Conservation (phyloP, 2,329 filamentous ascomycete genomes). For the Hortaea werneckii region DNA sequence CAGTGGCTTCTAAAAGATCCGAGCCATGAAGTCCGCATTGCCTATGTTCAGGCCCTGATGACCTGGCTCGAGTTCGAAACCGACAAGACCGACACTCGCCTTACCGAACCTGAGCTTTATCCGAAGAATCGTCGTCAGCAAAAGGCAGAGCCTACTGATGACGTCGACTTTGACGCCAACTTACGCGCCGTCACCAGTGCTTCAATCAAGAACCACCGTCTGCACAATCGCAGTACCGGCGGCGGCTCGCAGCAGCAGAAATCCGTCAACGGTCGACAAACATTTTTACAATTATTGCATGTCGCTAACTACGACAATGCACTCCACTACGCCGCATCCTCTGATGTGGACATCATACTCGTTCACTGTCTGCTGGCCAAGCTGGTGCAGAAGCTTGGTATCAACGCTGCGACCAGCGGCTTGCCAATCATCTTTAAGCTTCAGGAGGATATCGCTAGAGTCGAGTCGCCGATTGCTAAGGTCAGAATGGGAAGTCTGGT, state of each 20-base stretch:
- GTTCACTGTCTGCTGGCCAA: conserved; percentile 67
- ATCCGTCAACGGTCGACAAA: conserved; percentile 31
- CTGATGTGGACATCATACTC: conserved; percentile 55
- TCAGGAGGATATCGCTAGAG: conserved; percentile 68
- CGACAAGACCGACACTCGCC: conserved; percentile 17
- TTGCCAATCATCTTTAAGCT: conserved; percentile 82
- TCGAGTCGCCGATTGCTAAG: conserved; percentile 58
- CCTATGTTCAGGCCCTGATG: conserved; percentile 73
- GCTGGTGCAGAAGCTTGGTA: conserved; percentile 65
- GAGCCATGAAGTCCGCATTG: conserved; percentile 66
- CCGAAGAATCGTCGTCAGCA: conserved; percentile 24
- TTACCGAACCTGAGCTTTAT: conserved; percentile 5
- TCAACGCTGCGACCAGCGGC: conserved; percentile 70
- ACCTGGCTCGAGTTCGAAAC: conserved; percentile 56
- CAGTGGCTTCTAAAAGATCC: conserved; percentile 82
- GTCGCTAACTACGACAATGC: conserved; percentile 84
- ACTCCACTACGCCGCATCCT: conserved; percentile 53
- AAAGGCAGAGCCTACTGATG: conserved; percentile 17
- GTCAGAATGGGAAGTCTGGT: conserved; percentile 74
- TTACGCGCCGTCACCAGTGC: conserved; percentile 61
- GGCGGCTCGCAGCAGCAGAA: conserved; percentile 29
- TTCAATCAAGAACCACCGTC: conserved; percentile 28
- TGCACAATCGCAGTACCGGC: conserved; percentile 43
- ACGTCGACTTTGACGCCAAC: conserved; percentile 28
- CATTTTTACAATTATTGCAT: conserved; percentile 73